Percentiles rank a stretch among this genome's conserved stretches.
Evolutionary conservation across 2,329 filamentous ascomycete genomes (phyloP).

Genomic region (Diaporthe helianthi): DNA sequence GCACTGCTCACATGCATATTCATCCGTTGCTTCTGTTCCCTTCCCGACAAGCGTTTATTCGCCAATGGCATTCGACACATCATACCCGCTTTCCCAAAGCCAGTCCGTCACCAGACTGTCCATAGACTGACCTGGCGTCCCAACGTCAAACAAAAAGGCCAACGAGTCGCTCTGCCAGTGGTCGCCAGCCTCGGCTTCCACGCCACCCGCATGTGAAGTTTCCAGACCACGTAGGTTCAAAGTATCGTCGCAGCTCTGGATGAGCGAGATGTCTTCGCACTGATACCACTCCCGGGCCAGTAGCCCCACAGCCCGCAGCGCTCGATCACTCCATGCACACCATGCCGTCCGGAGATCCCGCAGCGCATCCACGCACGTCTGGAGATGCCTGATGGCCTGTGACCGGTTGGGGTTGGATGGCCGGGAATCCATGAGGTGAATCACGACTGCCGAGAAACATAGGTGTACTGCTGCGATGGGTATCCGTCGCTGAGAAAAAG

Average conservation of each 20-base stretch:
- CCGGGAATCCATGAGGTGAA: slow-evolving; percentile 37
- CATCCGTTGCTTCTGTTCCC: neutral
- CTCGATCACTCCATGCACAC: slow-evolving; percentile 35
- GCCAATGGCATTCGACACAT: neutral
- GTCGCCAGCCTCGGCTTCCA: neutral
- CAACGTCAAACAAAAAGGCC: neutral
- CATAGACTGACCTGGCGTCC: neutral
- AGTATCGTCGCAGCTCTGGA: neutral
- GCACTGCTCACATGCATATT: too few species aligned
- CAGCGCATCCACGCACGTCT: slow-evolving; percentile 34
- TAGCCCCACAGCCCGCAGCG: slow-evolving; percentile 31
- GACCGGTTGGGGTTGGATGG: slow-evolving; percentile 29
- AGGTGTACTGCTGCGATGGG: slow-evolving; percentile 37
- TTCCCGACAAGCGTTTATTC: fast-evolving
- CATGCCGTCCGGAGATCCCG: slow-evolving; percentile 33
- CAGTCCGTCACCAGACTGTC: neutral
- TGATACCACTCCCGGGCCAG: slow-evolving; percentile 36
- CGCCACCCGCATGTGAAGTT: neutral
- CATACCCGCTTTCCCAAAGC: neutral
- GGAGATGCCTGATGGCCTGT: slow-evolving; percentile 31
- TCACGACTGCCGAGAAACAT: slow-evolving; percentile 34
- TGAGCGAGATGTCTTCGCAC: neutral
- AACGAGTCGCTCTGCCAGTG: neutral
- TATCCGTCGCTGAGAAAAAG: slow-evolving; percentile 35
- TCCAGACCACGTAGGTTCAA: neutral